Conservation (phyloP, 2,329 filamentous ascomycete species). For the Venturia aucupariae region DNA sequence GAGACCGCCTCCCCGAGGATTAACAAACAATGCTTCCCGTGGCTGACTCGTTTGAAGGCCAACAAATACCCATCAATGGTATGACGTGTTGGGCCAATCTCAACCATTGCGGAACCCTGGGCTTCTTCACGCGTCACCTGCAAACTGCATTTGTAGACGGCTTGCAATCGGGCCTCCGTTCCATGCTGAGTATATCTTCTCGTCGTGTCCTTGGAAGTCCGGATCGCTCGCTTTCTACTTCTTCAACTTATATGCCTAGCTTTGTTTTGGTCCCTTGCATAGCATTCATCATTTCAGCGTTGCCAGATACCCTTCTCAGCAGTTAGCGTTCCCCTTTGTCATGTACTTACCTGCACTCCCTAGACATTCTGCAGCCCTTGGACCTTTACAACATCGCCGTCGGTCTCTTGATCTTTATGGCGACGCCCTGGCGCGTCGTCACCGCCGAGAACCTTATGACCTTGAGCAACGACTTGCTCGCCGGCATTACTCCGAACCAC, state of each 20-base stretch:
- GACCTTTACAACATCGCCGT: background rate
- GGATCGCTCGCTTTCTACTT: background rate
- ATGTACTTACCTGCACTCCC: constrained; percentile 2
- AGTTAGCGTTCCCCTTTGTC: background rate
- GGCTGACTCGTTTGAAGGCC: background rate
- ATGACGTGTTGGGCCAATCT: background rate
- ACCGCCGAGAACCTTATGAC: background rate
- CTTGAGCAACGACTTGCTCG: background rate
- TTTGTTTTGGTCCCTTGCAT: background rate
- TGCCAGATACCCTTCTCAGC: background rate
- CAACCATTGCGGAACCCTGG: background rate
- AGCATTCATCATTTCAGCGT: background rate
- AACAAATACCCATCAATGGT: background rate
- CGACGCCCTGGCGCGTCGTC: background rate
- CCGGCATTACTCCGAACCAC: background rate
- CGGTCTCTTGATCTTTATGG: background rate
- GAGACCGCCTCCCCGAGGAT: background rate
- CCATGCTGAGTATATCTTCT: constrained; percentile 1
- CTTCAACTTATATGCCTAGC: background rate
- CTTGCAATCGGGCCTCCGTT: background rate
- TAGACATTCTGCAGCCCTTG: background rate
- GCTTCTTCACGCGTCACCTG: background rate
- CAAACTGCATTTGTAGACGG: background rate
- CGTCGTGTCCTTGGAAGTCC: background rate
- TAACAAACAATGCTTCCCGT: background rate